Evolutionary conservation across 1,284 basidiomycete species (phyloP).

Genomic region (Puccinia brachypodii): DNA sequence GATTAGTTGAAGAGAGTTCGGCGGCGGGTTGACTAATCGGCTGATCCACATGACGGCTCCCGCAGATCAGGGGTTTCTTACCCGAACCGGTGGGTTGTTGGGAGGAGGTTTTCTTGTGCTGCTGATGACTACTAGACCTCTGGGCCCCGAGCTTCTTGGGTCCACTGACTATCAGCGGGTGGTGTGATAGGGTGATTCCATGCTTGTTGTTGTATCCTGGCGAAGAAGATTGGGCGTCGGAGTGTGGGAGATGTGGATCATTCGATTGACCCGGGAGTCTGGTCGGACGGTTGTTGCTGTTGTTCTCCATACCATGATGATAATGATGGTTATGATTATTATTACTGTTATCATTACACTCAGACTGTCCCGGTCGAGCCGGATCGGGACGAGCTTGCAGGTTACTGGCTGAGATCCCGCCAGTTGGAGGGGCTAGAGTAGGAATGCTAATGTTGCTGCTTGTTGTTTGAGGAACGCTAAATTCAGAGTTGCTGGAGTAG

Average conservation of each 20-base stretch:
- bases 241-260: constrained; percentile 5
- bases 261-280: not conserved
- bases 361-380: too few species aligned
- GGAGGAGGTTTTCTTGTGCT: not conserved
- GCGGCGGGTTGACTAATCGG: not conserved
- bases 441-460: not conserved
- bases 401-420: not conserved
- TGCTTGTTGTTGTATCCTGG: not conserved
- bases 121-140: not conserved
- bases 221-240: not conserved
- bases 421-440: not conserved
- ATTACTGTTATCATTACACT: too few species aligned
- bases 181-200: constrained; percentile 3
- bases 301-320: not conserved
- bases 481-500: not conserved
- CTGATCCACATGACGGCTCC: not conserved
- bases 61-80: not conserved
- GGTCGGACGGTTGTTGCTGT: not conserved
- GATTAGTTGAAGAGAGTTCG: not conserved
- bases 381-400: too few species aligned
- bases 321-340: not conserved
- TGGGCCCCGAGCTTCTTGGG: not conserved
- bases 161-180: not conserved
- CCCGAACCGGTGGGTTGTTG: not conserved
- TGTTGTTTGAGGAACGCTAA: not conserved